Percentiles rank a stretch among this genome's conserved stretches.
Evolutionary conservation across 2,329 filamentous ascomycete species (phyloP).

Genomic region (Cephalotrichum gorgonifer): DNA sequence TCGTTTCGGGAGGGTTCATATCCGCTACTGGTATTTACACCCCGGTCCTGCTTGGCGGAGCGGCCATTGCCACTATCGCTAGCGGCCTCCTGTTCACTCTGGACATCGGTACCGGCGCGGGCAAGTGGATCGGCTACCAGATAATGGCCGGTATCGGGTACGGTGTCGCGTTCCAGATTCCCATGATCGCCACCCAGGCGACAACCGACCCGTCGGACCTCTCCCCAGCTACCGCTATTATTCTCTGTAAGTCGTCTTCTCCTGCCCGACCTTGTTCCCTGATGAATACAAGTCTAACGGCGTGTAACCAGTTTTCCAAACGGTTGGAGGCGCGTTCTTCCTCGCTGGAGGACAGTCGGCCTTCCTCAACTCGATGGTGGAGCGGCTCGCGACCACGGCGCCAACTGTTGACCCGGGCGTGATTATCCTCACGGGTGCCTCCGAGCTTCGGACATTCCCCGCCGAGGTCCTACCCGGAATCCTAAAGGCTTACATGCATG

Average conservation of each 20-base stretch:
- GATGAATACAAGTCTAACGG: slow-evolving; percentile 3
- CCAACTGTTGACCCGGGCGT: slow-evolving; percentile 23
- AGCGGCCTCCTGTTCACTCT: slow-evolving; percentile 32
- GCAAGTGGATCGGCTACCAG: slow-evolving; percentile 43
- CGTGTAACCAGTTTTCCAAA: slow-evolving; percentile 29
- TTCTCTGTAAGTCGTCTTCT: slow-evolving; percentile 24
- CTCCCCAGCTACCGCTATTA: slow-evolving; percentile 33
- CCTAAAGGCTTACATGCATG: slow-evolving; percentile 50
- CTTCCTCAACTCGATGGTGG: slow-evolving; percentile 33
- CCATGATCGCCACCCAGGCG: slow-evolving; percentile 38
- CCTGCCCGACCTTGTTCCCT: neutral
- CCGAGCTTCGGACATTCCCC: slow-evolving; percentile 44
- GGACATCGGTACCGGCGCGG: slow-evolving; percentile 23
- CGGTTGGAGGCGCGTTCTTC: slow-evolving; percentile 38
- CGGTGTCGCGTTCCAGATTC: slow-evolving; percentile 35
- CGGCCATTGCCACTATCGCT: slow-evolving; percentile 29
- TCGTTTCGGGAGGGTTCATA: slow-evolving; percentile 26
- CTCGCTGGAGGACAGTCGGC: slow-evolving; percentile 36
- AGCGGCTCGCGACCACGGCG: slow-evolving; percentile 19
- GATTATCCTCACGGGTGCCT: slow-evolving; percentile 36
- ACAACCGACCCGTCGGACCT: slow-evolving; percentile 29
- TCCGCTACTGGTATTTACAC: slow-evolving; percentile 29
- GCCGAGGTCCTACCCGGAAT: slow-evolving; percentile 39
- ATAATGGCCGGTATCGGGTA: slow-evolving; percentile 36
- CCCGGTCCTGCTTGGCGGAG: slow-evolving; percentile 33